Evolutionary conservation across 352 stramenopile species (phyloP).

Genomic region (Globisporangium paroecandrum): DNA sequence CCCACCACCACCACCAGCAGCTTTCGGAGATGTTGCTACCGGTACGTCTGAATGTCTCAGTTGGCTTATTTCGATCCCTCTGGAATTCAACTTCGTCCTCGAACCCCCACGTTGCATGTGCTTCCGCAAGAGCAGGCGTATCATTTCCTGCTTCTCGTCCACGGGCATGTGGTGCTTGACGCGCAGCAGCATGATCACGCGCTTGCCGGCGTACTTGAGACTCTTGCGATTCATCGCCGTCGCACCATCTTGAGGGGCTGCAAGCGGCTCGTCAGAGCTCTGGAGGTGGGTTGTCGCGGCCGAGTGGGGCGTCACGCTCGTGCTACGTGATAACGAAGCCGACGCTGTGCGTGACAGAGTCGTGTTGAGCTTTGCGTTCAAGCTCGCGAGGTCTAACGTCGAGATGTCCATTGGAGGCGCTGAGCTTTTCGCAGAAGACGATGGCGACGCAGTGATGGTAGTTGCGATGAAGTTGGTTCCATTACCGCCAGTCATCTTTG

Average conservation of each 20-base stretch:
- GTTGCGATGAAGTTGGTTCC: background rate
- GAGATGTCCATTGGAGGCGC: background rate
- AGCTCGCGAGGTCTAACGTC: slow-evolving; percentile 9
- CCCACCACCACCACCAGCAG: background rate
- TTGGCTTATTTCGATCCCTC: background rate
- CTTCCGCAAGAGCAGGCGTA: slow-evolving; percentile 46
- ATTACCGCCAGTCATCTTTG: background rate
- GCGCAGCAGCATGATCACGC: slow-evolving; percentile 64
- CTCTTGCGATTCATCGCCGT: slow-evolving; percentile 22
- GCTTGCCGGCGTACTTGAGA: slow-evolving; percentile 56
- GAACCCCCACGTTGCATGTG: slow-evolving; percentile 19
- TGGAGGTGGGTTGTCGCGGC: background rate
- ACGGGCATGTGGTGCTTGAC: slow-evolving; percentile 44
- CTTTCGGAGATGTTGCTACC: background rate
- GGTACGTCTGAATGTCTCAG: background rate
- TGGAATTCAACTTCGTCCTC: background rate
- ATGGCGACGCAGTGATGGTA: background rate
- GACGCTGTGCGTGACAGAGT: background rate
- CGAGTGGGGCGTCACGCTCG: background rate
- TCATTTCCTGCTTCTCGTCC: slow-evolving; percentile 56
- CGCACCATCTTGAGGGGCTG: background rate
- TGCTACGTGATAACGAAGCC: background rate
- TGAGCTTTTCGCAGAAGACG: background rate
- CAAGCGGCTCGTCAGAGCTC: background rate
- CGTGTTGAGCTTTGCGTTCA: slow-evolving; percentile 4